Percentiles rank a stretch among this genome's conserved stretches.
Evolutionary conservation across 75 land plant genomes (phyloP).

Genomic region (Cunninghamia lanceolata): DNA sequence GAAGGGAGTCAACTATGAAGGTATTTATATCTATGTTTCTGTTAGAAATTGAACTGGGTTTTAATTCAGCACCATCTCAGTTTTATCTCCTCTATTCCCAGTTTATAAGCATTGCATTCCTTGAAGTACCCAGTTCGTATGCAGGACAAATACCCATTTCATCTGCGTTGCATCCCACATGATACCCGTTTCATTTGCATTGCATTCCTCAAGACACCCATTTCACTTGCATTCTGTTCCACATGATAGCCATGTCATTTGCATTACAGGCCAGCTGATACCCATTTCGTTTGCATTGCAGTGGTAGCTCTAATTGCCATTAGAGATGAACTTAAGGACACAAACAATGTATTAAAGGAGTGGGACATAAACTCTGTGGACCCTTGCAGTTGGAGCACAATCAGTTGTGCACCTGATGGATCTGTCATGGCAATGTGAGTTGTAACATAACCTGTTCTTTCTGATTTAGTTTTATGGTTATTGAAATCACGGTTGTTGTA

Average conservation of each 20-base stretch:
- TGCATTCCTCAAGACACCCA: background rate
- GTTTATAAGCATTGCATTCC: background rate
- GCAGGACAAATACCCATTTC: background rate
- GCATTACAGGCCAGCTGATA: background rate
- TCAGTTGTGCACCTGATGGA: slow-evolving; percentile 64
- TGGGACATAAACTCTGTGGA: slow-evolving; percentile 88
- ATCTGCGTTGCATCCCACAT: background rate
- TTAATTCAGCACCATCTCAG: background rate
- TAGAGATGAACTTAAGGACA: slow-evolving; percentile 58
- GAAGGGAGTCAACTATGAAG: slow-evolving; percentile 72
- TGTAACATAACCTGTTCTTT: background rate
- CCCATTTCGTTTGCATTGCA: background rate
- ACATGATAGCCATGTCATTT: background rate
- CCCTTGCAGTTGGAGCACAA: slow-evolving; percentile 86
- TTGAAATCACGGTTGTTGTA: background rate
- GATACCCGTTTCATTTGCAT: background rate
- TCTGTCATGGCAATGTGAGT: slow-evolving; percentile 76
- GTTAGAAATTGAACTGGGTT: background rate
- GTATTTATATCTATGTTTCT: slow-evolving; percentile 18
- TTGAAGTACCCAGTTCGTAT: background rate
- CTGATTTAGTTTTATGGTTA: background rate
- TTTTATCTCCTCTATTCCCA: background rate
- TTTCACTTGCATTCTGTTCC: background rate
- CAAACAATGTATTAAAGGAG: slow-evolving; percentile 67
- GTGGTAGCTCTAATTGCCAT: slow-evolving; percentile 58